phyloP scores from a whole-genome alignment of 1,284 basidiomycete genomes.

The Ceratobasidium sp. region DNA sequence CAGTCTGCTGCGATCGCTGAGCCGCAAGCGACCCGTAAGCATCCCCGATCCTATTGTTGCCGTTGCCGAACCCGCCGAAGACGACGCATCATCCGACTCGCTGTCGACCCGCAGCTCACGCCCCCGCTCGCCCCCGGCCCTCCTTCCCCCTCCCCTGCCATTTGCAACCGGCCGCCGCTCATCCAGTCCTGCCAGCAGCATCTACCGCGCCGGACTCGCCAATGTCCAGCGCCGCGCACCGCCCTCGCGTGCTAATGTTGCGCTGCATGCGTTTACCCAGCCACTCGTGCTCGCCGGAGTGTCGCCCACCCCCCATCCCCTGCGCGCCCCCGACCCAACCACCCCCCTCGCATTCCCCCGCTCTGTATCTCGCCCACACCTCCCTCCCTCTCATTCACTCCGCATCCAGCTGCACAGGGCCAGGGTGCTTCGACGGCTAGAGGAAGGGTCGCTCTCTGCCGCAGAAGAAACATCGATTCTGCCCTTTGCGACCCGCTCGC shows the following conservation, averaged over 20 bases:
- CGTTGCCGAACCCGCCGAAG: neutral
- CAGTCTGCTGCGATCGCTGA: constrained; percentile 13
- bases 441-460: constrained; percentile 51
- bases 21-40: constrained; percentile 1
- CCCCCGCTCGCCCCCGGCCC: constrained; percentile 17
- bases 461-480: constrained; percentile 59
- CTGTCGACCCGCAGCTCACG: constrained; percentile 19
- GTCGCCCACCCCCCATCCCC: constrained; percentile 2
- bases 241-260: constrained; percentile 19
- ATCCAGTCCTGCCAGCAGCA: constrained; percentile 25
- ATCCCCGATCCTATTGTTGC: neutral
- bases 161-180: constrained; percentile 4
- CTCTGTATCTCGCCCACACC: neutral
- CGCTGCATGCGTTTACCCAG: constrained; percentile 15
- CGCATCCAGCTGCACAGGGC: constrained; percentile 55
- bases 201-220: constrained; percentile 9
- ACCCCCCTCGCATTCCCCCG: constrained; percentile 8
- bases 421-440: constrained; percentile 58
- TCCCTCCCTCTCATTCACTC: constrained; percentile 23
- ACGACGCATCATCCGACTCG: constrained; percentile 22
- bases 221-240: constrained; percentile 20
- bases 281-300: constrained; percentile 17
- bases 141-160: constrained; percentile 1
- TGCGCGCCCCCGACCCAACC: constrained; percentile 7
- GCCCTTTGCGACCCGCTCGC: constrained; percentile 54